Evolutionary conservation across 805 yeast genomes (phyloP).

Genomic region (Metschnikowia koreensis): DNA sequence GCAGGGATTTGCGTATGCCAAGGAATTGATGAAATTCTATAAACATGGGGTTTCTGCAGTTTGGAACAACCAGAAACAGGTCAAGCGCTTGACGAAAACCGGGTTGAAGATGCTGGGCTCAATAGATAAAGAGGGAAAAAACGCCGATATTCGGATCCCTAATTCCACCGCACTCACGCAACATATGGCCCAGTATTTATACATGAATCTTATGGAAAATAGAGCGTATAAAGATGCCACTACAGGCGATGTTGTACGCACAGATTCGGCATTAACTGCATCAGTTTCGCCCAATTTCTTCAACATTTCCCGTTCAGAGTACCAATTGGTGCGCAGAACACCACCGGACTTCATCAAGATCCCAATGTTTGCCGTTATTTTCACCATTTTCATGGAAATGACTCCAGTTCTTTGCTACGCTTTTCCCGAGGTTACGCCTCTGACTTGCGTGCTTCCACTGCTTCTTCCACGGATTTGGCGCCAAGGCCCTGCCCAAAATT

Average conservation of each 20-base stretch:
- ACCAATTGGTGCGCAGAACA: slow-evolving; percentile 50
- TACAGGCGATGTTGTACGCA: slow-evolving; percentile 21
- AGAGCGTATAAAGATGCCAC: slow-evolving; percentile 21
- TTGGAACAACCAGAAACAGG: slow-evolving; percentile 41
- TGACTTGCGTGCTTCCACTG: slow-evolving; percentile 55
- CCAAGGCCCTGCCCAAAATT: slow-evolving; percentile 11
- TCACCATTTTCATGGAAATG: slow-evolving; percentile 50
- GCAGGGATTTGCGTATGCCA: slow-evolving; percentile 46
- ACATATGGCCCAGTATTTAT: slow-evolving; percentile 35
- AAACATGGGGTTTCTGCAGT: slow-evolving; percentile 56
- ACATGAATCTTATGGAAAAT: slow-evolving; percentile 37
- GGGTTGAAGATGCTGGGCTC: slow-evolving; percentile 21
- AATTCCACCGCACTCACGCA: slow-evolving; percentile 35
- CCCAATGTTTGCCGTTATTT: slow-evolving; percentile 50
- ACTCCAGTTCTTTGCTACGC: slow-evolving; percentile 53
- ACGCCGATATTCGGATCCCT: slow-evolving; percentile 28
- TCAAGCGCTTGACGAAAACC: slow-evolving; percentile 18
- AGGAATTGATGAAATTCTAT: slow-evolving; percentile 50
- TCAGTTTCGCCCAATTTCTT: slow-evolving; percentile 23
- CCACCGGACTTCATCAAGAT: slow-evolving; percentile 49
- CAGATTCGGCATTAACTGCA: slow-evolving; percentile 6
- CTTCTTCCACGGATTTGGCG: slow-evolving; percentile 39
- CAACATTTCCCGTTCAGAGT: slow-evolving; percentile 48
- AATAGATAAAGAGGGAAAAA: slow-evolving; percentile 24
- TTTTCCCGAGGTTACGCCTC: slow-evolving; percentile 56